Conservation (phyloP, 192 early-diverging fungal genomes). For the Pilobolus umbonatus region DNA sequence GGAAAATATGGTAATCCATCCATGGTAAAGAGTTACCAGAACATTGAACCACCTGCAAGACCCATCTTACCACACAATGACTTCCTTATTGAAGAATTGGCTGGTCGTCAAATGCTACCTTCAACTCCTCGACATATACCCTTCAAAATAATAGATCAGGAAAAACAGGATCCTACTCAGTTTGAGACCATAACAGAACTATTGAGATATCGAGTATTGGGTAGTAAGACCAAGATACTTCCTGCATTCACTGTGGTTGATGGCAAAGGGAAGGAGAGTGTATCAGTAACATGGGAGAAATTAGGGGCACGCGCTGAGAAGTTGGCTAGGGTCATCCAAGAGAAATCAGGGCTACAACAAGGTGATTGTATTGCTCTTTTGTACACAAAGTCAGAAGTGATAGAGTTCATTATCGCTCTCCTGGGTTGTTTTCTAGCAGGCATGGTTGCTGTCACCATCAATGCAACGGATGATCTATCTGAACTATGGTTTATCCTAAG, state of each 20-base stretch:
- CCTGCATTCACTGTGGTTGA: slow-evolving; percentile 67
- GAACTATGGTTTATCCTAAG: slow-evolving; percentile 75
- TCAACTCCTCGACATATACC: slow-evolving; percentile 45
- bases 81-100: slow-evolving; percentile 28
- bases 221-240: slow-evolving; percentile 36
- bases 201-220: slow-evolving; percentile 58
- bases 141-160: slow-evolving; percentile 36
- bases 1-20: slow-evolving; percentile 23
- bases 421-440: slow-evolving; percentile 79
- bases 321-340: slow-evolving; percentile 61
- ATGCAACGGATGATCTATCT: slow-evolving; percentile 73
- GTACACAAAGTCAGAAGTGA: slow-evolving; percentile 73
- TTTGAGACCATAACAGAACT: slow-evolving; percentile 64
- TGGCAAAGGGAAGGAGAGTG: slow-evolving; percentile 65
- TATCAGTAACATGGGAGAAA: slow-evolving; percentile 68
- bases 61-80: slow-evolving; percentile 15
- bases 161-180: slow-evolving; percentile 35
- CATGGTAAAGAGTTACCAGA: slow-evolving; percentile 25
- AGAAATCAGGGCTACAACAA: slow-evolving; percentile 51
- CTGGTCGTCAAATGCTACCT: slow-evolving; percentile 52
- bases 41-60: slow-evolving; percentile 21
- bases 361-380: slow-evolving; percentile 72
- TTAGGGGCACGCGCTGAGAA: slow-evolving; percentile 66
- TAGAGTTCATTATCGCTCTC: slow-evolving; percentile 75
- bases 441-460: slow-evolving; percentile 79